Percentiles rank a stretch among this genome's conserved stretches.
Evolutionary conservation across 306 rosid species (phyloP).

Genomic region (Trifolium repens): DNA sequence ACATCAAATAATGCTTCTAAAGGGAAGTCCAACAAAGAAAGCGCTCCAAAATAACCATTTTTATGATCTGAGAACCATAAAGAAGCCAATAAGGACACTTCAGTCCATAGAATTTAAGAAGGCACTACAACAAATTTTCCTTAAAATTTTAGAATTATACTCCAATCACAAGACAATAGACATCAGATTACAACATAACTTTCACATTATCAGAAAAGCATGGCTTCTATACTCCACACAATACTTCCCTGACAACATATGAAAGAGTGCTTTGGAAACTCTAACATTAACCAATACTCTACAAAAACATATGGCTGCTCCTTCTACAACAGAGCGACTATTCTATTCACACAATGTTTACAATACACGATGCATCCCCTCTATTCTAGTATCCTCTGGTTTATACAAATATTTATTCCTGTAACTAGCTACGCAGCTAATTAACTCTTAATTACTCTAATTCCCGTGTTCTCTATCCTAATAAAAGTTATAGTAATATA

Average conservation of each 20-base stretch:
- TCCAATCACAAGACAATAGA: constrained; percentile 2
- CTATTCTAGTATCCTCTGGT: neutral
- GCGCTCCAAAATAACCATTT: constrained; percentile 15
- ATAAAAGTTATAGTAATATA: neutral
- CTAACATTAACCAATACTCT: neutral
- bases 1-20: too few relatives aligned
- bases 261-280: neutral
- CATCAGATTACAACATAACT: neutral
- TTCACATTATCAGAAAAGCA: neutral
- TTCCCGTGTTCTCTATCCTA: neutral
- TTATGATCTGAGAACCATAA: constrained; percentile 22
- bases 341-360: too few relatives aligned
- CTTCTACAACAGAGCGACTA: too few relatives aligned
- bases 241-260: constrained; percentile 2
- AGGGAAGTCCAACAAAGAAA: neutral
- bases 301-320: neutral
- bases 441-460: too few relatives aligned
- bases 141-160: constrained; percentile 19
- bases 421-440: neutral
- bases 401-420: too few relatives aligned
- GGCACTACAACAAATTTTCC: constrained; percentile 7
- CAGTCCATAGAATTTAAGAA: constrained; percentile 1
- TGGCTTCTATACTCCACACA: constrained; percentile 4
- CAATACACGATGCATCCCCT: neutral
- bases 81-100: neutral